These are phyloP conservation scores for Schizothecium vesticola DNA, from an alignment of 495 filamentous ascomycete species.

Conservation along the genomic window DNA sequence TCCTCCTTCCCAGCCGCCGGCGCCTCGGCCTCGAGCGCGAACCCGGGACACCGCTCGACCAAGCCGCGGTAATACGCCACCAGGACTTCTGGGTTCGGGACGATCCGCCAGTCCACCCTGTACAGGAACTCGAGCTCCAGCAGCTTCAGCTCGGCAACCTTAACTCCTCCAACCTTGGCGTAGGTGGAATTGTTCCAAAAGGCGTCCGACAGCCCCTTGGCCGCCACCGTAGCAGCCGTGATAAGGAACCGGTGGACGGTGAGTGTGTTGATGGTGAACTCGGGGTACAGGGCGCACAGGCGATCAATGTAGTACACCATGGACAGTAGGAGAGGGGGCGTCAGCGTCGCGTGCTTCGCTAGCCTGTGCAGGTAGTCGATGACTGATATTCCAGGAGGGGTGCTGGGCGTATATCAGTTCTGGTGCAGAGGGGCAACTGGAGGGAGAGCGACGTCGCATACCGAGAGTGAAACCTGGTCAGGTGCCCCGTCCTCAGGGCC, in stretches of 20 bases:
- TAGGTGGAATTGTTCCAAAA: conserved; percentile 99
- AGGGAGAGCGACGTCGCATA: conserved; percentile 27
- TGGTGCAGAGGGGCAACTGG: background rate
- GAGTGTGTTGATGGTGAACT: conserved; percentile 89
- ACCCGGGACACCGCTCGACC: conserved; percentile 53
- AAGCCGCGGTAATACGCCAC: conserved; percentile 89
- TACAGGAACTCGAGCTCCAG: conserved; percentile 93
- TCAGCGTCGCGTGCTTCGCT: conserved; percentile 88
- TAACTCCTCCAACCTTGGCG: conserved; percentile 87
- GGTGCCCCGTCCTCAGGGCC: conserved; percentile 71
- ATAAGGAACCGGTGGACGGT: conserved; percentile 98
- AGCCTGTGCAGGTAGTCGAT: conserved; percentile 86
- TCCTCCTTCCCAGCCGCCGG: conserved; percentile 15
- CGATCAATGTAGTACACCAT: conserved; percentile 99
- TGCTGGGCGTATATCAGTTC: conserved; percentile 44
- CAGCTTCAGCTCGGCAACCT: conserved; percentile 77
- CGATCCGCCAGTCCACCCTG: conserved; percentile 91
- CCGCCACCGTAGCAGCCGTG: conserved; percentile 87
- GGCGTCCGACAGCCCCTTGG: conserved; percentile 90
- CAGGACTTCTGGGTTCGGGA: conserved; percentile 87
- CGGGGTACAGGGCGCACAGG: conserved; percentile 83
- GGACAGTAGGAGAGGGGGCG: conserved; percentile 90
- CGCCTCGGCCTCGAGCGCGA: conserved; percentile 35
- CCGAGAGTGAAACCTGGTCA: conserved; percentile 95
- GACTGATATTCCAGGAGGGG: conserved; percentile 90